Percentiles rank a stretch among this genome's conserved stretches.
Evolutionary conservation across 1,284 basidiomycete species (phyloP).

Genomic region (Austroboletus niveus): DNA sequence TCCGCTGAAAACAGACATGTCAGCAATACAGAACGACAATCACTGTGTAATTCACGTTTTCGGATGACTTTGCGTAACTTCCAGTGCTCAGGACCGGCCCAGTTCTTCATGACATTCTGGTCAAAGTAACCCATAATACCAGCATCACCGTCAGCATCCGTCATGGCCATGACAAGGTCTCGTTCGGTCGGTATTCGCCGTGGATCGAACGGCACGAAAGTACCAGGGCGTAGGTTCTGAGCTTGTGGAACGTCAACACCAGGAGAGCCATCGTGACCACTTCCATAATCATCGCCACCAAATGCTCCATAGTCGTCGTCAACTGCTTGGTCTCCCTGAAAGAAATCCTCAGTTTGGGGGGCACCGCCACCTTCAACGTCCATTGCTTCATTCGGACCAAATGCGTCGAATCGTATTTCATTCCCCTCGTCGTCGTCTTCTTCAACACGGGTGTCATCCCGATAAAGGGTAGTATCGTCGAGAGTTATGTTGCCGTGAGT

Average conservation of each 20-base stretch:
- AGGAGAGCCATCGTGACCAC: constrained; percentile 40
- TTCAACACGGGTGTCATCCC: constrained; percentile 45
- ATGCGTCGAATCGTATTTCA: constrained; percentile 33
- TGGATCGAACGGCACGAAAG: constrained; percentile 78
- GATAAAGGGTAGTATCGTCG: constrained; percentile 61
- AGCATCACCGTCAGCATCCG: constrained; percentile 58
- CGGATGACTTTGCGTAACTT: constrained; percentile 79
- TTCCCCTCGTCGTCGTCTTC: constrained; percentile 49
- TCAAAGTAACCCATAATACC: constrained; percentile 95
- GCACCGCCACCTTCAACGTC: constrained; percentile 46
- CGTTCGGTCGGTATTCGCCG: constrained; percentile 66
- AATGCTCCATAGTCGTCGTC: constrained; percentile 52
- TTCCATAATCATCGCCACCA: constrained; percentile 46
- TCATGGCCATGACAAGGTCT: constrained; percentile 85
- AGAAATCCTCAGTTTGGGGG: constrained; percentile 71
- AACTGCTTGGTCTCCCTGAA: constrained; percentile 70
- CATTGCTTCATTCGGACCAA: constrained; percentile 36
- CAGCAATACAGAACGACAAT: constrained; percentile 1
- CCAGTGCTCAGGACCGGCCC: constrained; percentile 99
- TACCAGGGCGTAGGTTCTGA: constrained; percentile 44
- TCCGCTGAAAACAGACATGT: constrained; percentile 42
- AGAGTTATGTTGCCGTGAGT: constrained; percentile 56
- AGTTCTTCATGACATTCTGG: constrained; percentile 85
- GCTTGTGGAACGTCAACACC: constrained; percentile 39
- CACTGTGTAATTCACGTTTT: constrained; percentile 52